Percentiles rank a stretch among this genome's conserved stretches.
phyloP scores from a whole-genome alignment of 441 rosid genomes.

The Gossypium lobatum region DNA sequence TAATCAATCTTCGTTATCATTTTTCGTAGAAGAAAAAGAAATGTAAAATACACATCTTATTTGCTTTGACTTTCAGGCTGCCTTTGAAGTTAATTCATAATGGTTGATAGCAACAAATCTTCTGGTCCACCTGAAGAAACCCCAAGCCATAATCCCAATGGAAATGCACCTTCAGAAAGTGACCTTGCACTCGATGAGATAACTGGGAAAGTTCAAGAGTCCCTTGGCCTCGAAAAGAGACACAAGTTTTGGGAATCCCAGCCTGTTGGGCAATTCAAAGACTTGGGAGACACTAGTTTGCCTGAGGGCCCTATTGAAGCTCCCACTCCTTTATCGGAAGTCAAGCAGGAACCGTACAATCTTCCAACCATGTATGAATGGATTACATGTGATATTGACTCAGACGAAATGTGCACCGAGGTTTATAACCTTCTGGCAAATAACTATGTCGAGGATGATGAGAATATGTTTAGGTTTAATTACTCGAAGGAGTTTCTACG shows the following conservation, averaged over 20 bases:
- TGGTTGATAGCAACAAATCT: constrained; percentile 53
- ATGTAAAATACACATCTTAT: neutral
- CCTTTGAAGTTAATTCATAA: constrained; percentile 9
- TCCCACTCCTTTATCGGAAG: constrained; percentile 59
- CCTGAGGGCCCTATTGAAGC: constrained; percentile 66
- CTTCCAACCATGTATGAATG: constrained; percentile 72
- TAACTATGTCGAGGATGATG: constrained; percentile 73
- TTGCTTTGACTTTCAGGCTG: neutral
- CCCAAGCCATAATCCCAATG: constrained; percentile 37
- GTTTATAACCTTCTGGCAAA: constrained; percentile 52
- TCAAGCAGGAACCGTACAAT: constrained; percentile 84
- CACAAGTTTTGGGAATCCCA: constrained; percentile 95
- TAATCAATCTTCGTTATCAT: neutral
- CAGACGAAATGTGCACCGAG: constrained; percentile 54
- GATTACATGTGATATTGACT: constrained; percentile 73
- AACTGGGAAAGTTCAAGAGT: constrained; percentile 52
- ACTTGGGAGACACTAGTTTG: constrained; percentile 45
- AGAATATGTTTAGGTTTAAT: constrained; percentile 89
- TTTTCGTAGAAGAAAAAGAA: neutral
- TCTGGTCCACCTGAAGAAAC: constrained; percentile 47
- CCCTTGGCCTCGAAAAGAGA: constrained; percentile 40
- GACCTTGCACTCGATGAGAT: constrained; percentile 52
- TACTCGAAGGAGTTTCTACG: constrained; percentile 86
- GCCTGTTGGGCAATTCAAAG: constrained; percentile 83
- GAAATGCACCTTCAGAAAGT: constrained; percentile 23